Evolutionary conservation across 2,329 filamentous ascomycete species (phyloP).

Genomic region (Fusarium anthophilum): DNA sequence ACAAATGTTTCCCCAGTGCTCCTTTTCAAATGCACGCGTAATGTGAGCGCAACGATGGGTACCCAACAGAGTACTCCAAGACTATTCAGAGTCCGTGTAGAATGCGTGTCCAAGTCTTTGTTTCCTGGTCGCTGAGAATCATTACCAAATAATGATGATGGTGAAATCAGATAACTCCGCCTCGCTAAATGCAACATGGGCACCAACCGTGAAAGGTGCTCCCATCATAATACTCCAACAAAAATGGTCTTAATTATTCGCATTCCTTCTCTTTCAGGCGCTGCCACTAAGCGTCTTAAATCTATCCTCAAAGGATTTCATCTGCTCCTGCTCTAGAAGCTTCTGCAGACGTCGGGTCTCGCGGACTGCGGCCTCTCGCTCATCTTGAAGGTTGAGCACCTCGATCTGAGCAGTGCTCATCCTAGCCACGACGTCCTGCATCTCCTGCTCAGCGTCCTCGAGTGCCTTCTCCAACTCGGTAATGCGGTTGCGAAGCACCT

Average conservation of each 20-base stretch:
- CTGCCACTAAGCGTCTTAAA: conserved; percentile 48
- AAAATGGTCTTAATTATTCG: conserved; percentile 9
- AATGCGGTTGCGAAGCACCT: conserved; percentile 80
- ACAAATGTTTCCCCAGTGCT: conserved; percentile 19
- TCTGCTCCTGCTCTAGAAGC: conserved; percentile 70
- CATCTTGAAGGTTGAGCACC: conserved; percentile 80
- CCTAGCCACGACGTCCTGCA: conserved; percentile 81
- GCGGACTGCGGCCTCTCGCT: conserved; percentile 77
- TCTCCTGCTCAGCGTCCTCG: conserved; percentile 71
- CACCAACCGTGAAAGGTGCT: conserved; percentile 23
- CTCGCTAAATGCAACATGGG: conserved; percentile 50
- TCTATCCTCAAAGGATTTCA: conserved; percentile 58
- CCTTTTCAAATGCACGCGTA: conserved; percentile 29
- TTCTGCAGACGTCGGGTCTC: conserved; percentile 76
- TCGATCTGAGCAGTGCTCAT: conserved; percentile 88
- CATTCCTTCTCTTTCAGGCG: conserved; percentile 30
- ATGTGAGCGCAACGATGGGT: conserved; percentile 13
- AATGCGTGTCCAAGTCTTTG: conserved; percentile 4
- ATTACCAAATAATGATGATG: conserved; percentile 32
- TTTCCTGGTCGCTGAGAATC: conserved; percentile 23
- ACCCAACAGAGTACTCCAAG: conserved; percentile 25
- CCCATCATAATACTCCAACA: conserved; percentile 21
- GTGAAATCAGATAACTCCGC: conserved; percentile 48
- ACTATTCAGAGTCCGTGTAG: conserved; percentile 15
- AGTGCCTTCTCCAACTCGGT: conserved; percentile 83